Conservation (phyloP, 2,329 filamentous ascomycete genomes). For the Samsoniella hepiali region DNA sequence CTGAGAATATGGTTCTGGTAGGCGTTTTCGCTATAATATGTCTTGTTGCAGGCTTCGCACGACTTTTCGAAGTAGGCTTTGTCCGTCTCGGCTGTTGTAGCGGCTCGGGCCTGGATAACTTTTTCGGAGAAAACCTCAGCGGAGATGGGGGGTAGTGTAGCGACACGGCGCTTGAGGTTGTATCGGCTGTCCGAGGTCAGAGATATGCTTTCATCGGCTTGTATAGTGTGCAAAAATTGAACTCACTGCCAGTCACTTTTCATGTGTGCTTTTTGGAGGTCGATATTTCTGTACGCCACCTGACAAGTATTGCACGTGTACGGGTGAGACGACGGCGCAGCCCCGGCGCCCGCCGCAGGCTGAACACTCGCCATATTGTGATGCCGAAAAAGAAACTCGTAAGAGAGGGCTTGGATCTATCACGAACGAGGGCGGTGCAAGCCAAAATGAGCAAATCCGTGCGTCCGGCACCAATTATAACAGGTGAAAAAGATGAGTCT, state of each 20-base stretch:
- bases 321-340: conserved; percentile 61
- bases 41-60: conserved; percentile 82
- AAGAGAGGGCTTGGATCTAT: neutral
- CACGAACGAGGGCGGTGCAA: no score
- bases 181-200: conserved; percentile 62
- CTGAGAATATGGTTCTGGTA: conserved; percentile 90
- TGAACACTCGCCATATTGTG: conserved; percentile 45
- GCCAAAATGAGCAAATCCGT: neutral
- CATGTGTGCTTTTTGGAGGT: conserved; percentile 94
- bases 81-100: conserved; percentile 77
- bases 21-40: conserved; percentile 94
- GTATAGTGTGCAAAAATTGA: neutral
- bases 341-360: conserved; percentile 30
- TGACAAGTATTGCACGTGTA: conserved; percentile 99
- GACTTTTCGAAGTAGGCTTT: conserved; percentile 83
- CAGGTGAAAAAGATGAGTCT: conserved; percentile 4
- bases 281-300: conserved; percentile 91
- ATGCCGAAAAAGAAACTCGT: neutral
- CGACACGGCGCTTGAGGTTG: conserved; percentile 92
- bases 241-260: conserved; percentile 97
- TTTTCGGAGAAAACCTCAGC: conserved; percentile 95
- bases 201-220: conserved; percentile 9
- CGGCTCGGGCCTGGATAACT: conserved; percentile 85
- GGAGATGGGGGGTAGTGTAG: conserved; percentile 82
- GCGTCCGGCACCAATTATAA: neutral